Evolutionary conservation across 805 yeast genomes (phyloP), one percentile per base, ranked within the genome.

Genomic region (Kockiozyma suomiensis): DNA sequence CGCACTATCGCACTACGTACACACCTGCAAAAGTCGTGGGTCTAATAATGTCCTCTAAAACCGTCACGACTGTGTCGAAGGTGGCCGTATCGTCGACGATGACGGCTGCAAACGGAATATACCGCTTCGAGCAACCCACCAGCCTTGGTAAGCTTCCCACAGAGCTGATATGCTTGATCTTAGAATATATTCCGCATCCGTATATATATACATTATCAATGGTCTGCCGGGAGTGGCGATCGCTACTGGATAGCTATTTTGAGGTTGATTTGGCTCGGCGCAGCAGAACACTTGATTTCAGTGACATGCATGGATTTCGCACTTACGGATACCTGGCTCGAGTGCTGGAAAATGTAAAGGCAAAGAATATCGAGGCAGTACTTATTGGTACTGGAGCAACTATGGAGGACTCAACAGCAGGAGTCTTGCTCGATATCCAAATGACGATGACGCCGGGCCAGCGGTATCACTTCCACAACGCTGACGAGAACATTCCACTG

Each of bases 361-460:
- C 25, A 13, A 13, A 13, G 13, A 13, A 7, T 3, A 49, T 49
- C 19, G 53, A 49, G 19, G 53, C 53, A 5, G 23, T 49, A 3
- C 26, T 12, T 35, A 37, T 49, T 26, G 28, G 37, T 19, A 37
- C 53, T 15, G 43, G 35, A n/a, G 43, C 30, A 6, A 13, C 17
- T 4, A n/a, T 49, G 4, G 53, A 49, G 21, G 53, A 49, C 40
- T 49, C 53, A 23, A 49, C 53, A 13, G 33, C 28, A 26, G 53
- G 53, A 7, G 53, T 49, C 5, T 19, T 49, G 42, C 53, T 49
- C 32, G 53, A 49, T 37, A 23, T 49, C 17, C 25, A 19, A 5
- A 49, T 49, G 53, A 15, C 35, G 23, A 49, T 49, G 53, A 49
- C 53, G 33, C 53, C 53, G 17, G 53, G 33, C 23, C 43, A 49